Evolutionary conservation across 1,284 basidiomycete species (phyloP), one percentile per base, ranked within the genome.

Genomic region (Moniliophthora roreri): DNA sequence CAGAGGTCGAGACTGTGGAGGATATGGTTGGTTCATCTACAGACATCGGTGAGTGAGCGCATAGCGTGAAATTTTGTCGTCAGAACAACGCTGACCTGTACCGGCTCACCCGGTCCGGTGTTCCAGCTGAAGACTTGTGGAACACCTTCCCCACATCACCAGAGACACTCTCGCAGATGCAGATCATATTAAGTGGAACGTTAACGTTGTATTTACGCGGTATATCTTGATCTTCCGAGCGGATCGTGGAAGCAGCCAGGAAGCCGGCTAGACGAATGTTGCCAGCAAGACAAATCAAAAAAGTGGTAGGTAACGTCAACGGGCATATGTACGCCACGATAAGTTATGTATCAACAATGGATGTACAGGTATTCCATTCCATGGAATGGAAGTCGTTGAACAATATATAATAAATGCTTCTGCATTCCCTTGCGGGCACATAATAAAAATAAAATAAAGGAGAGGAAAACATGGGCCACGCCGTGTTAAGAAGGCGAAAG

Each of bases 31-130:
- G 15, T 16, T 47, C 39, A 55, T 57, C 60, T 51, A 51, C 49
- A 52, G 57, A 56, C 64, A 67, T 65, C 39, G 42, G 42, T 52
- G 3, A 28, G 26, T 23, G 32, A 32, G 39, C 20, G 47, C 53
- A 52, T 54, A 39, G 34, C 35, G 40, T 9, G 34, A 18, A 2
- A 3, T 9, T 18, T 21, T 9, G 18, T 8, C 21, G 18, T 41
- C 40, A 41, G 18, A 23, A 10, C 40, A 10, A 20, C 23, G 11
- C 4, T 41, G 28, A 32, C 28, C 11, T 32, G 28, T 32, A 32
- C 7, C 28, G 6, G 28, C 28, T 32, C 28, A 11, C 6, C 11
- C 28, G 28, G 28, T 32, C 28, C 28, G 28, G 11, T 11, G 11
- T 32, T 32, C 28, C 28, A 11, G 7, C 11, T 11, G 28, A n/a